A percentile compares a stretch with the other conserved stretches of the same genome.
phyloP scores from a whole-genome alignment of 805 yeast species.

The Kurtzmaniella fragi region DNA sequence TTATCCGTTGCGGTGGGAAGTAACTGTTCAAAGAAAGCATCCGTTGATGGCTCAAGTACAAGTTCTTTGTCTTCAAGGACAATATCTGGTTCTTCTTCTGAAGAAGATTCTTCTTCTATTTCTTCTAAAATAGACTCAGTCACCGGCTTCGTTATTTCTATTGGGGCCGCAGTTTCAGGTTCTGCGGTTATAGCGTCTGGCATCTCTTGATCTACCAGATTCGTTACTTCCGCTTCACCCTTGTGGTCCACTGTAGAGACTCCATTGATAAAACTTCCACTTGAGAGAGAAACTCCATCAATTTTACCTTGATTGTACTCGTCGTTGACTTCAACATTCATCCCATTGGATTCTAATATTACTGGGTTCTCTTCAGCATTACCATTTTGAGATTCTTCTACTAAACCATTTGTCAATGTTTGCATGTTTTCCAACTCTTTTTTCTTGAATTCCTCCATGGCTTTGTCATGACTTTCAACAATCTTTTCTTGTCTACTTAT shows the following conservation, averaged over 20 bases:
- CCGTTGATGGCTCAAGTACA: slow-evolving; percentile 13
- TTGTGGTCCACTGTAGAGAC: too few species aligned
- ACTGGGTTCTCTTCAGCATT: background rate
- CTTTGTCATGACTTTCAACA: slow-evolving; percentile 28
- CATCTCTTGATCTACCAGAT: too few species aligned
- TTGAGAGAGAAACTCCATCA: too few species aligned
- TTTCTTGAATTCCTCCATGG: slow-evolving; percentile 20
- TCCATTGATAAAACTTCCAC: too few species aligned
- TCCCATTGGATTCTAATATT: slow-evolving; percentile 8
- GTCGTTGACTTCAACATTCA: slow-evolving; percentile 7
- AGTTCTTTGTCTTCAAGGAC: slow-evolving; percentile 55
- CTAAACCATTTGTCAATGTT: slow-evolving; percentile 1
- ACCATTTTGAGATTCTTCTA: slow-evolving; percentile 1
- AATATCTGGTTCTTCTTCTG: slow-evolving; percentile 31
- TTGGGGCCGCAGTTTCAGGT: slow-evolving; percentile 7
- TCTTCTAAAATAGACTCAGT: slow-evolving; percentile 1
- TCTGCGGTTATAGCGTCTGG: slow-evolving; percentile 3
- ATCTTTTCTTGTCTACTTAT: slow-evolving; percentile 44
- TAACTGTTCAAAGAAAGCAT: slow-evolving; percentile 18
- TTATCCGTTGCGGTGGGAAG: slow-evolving; percentile 27
- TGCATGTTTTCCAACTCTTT: slow-evolving; percentile 9
- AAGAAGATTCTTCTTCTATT: slow-evolving; percentile 16
- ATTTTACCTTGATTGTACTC: slow-evolving; percentile 1
- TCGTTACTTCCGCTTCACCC: too few species aligned
- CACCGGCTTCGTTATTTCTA: slow-evolving; percentile 2